Conservation (phyloP, 805 yeast genomes). For the Suhomyces prunicola region DNA sequence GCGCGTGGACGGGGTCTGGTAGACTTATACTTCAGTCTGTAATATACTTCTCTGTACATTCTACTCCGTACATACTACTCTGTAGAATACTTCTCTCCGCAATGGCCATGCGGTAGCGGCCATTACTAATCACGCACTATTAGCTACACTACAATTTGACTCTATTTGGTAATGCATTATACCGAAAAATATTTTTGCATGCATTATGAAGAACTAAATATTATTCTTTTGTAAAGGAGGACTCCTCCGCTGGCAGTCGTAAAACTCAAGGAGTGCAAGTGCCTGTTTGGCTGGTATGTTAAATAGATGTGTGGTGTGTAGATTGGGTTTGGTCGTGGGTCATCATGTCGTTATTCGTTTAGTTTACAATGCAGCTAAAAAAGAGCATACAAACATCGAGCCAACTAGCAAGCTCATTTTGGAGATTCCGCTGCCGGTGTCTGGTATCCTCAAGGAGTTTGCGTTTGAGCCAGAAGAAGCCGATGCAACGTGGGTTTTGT, state of each 20-base stretch:
- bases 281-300: not conserved
- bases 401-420: conserved; percentile 5
- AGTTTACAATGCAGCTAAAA: conserved; percentile 6
- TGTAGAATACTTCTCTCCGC: too few relatives aligned
- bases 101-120: too few relatives aligned
- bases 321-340: not conserved
- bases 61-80: too few relatives aligned
- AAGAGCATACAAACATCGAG: conserved; percentile 7
- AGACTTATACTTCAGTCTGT: too few relatives aligned
- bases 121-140: too few relatives aligned
- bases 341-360: not conserved
- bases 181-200: not conserved
- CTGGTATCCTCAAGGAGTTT: not conserved
- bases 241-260: not conserved
- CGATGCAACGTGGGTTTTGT: conserved; percentile 1
- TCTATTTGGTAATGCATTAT: too few relatives aligned
- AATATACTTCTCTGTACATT: too few relatives aligned
- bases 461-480: not conserved
- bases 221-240: not conserved
- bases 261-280: not conserved
- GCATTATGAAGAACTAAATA: not conserved
- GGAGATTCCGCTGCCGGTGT: conserved; percentile 3
- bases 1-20: too few relatives aligned
- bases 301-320: not conserved
- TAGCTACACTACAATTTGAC: too few relatives aligned